Base-by-base conservation (phyloP, 1,284 basidiomycete genomes). In the Cryptococcus sp. region DNA sequence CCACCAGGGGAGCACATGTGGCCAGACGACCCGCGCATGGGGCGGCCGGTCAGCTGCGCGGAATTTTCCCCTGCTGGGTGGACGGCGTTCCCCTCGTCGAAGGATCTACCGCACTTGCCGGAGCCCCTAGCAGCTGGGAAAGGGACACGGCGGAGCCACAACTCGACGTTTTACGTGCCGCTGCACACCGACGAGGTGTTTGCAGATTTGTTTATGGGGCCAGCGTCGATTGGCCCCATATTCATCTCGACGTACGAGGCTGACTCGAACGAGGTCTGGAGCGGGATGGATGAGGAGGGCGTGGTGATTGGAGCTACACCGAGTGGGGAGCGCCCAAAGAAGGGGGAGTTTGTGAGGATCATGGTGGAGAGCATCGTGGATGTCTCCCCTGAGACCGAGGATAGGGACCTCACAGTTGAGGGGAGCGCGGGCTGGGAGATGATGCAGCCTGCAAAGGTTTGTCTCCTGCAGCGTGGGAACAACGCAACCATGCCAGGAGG, bases 351-450 rank as follows among this genome's bases (percentile, higher is more conserved):
- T 50, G 57, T 59, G 16, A 24, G 39, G 20, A 46, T 59, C 12
- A 54, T 51, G 16, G 62, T 64, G 33, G 62, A 59, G 43, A 49
- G 52, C 47, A 53, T 59, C 46, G 47, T 52, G 18, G 56, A 58
- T 16, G 46, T 59, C 24, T 21, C 38, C 12, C 44, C 50, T 12
- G 39, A 38, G n/a, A 38, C 44, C 7, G 55, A 47, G 11, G 46
- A 51, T 9, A 40, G 37, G n/a, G 21, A 24, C 12, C 42, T 39
- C 28, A 44, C 37, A 16, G 28, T 35, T 1, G 46, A 52, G 21
- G 47, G 33, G 16, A 62, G 57, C 35, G 23, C 51, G 11, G 60
- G 60, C 1, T 57, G 55, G 60, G 53, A 52, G 39, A 56, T 56
- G 54, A 48, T 62, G 15, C 33, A 38, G 28, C 54, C 47, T 16